These are phyloP conservation scores for Anisogramma anomala DNA, from an alignment of 2,329 filamentous ascomycete species.

Conservation along the genomic window DNA sequence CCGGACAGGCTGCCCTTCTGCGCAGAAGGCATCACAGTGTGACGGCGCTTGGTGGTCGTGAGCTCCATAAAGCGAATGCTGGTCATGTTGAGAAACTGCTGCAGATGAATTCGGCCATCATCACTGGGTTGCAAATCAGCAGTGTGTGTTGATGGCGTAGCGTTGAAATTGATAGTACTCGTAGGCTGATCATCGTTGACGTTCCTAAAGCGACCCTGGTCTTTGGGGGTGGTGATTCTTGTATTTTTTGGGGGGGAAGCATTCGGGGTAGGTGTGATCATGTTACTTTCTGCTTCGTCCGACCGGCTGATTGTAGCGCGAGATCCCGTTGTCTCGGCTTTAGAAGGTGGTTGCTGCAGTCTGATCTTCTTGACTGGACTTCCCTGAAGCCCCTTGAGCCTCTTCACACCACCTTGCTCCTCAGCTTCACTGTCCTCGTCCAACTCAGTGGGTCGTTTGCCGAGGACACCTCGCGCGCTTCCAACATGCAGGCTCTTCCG, in stretches of 20 bases:
- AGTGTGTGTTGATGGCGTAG: conserved; percentile 18
- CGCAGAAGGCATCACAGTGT: conserved; percentile 57
- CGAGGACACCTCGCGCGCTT: conserved; percentile 59
- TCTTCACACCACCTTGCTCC: conserved; percentile 51
- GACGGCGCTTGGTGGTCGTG: conserved; percentile 85
- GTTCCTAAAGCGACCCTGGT: conserved; percentile 44
- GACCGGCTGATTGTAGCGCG: conserved; percentile 39
- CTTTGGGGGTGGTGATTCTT: conserved; percentile 42
- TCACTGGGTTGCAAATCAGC: conserved; percentile 32
- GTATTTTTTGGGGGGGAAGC: conserved; percentile 36
- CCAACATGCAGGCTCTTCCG: conserved; percentile 70
- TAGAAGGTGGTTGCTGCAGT: conserved; percentile 57
- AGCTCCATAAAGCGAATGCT: conserved; percentile 98
- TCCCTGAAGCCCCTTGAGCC: conserved; percentile 57
- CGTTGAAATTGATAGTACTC: conserved; percentile 32
- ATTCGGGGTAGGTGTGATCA: conserved; percentile 31
- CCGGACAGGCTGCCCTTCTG: conserved; percentile 31
- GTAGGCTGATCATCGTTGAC: conserved; percentile 36
- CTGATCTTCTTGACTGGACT: conserved; percentile 68
- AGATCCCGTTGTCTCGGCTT: conserved; percentile 50
- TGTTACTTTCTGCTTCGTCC: conserved; percentile 26
- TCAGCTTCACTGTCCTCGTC: conserved; percentile 52
- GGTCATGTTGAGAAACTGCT: conserved; percentile 89
- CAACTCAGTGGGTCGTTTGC: conserved; percentile 62
- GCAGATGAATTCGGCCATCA: conserved; percentile 62